A percentile compares a stretch with the other conserved stretches of the same genome.
phyloP scores from a whole-genome alignment of 202 grass and related monocot genomes.

The Schoenoplectus tabernaemontani region DNA sequence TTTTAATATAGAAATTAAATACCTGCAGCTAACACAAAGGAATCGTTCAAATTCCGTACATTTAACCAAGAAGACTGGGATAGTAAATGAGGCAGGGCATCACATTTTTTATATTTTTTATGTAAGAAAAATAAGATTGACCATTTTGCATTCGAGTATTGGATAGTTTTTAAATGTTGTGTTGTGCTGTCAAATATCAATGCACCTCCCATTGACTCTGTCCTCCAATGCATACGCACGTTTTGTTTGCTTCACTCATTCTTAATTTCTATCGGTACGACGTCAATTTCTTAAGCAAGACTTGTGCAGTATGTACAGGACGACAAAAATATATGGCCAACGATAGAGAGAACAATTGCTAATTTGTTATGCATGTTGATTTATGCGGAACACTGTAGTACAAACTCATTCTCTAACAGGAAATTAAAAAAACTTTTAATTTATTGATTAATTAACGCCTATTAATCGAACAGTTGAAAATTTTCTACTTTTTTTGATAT shows the following conservation, averaged over 20 bases:
- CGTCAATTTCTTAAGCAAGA: not conserved
- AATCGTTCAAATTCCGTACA: not conserved
- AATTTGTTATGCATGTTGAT: too few relatives aligned
- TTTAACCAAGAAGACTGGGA: not conserved
- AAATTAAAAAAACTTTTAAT: too few relatives aligned
- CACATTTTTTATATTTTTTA: not conserved
- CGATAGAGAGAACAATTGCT: too few relatives aligned
- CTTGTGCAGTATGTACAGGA: too few relatives aligned
- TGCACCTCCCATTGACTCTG: not conserved
- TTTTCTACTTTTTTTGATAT: too few relatives aligned
- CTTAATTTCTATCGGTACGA: not conserved
- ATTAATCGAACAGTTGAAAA: too few relatives aligned
- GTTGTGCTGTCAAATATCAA: slow-evolving; percentile 6
- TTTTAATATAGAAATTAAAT: not conserved
- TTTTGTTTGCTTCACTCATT: not conserved
- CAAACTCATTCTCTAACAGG: too few relatives aligned
- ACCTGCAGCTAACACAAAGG: not conserved
- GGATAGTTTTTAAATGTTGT: not conserved
- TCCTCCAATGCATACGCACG: not conserved
- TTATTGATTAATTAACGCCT: too few relatives aligned
- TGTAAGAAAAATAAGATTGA: not conserved
- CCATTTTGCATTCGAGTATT: not conserved
- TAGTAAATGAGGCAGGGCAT: not conserved
- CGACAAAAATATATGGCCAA: too few relatives aligned
- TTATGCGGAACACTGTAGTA: too few relatives aligned